phyloP scores from a whole-genome alignment of 208 protist genomes.

The Trypanosoma rangeli region DNA sequence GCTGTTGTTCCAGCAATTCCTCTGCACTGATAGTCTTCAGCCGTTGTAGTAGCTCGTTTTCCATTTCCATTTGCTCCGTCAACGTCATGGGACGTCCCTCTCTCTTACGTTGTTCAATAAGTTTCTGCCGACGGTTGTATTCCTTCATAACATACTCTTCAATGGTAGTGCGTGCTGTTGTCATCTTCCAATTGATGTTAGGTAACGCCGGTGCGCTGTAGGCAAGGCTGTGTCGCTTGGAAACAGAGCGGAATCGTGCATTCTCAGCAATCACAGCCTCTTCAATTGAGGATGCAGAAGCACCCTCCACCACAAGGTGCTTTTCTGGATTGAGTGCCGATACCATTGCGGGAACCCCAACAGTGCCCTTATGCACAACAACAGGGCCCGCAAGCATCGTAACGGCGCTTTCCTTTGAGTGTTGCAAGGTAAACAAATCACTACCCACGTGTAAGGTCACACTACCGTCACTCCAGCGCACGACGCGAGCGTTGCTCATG shows the following conservation, averaged over 20 bases:
- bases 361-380: conserved; percentile 42
- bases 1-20: conserved; percentile 56
- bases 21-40: conserved; percentile 48
- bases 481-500: conserved; percentile 78
- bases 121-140: conserved; percentile 66
- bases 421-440: conserved; percentile 59
- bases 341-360: conserved; percentile 53
- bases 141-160: conserved; percentile 83
- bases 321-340: conserved; percentile 43
- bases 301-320: conserved; percentile 65
- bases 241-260: conserved; percentile 36
- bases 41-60: conserved; percentile 61
- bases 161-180: conserved; percentile 36
- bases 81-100: conserved; percentile 81
- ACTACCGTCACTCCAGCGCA: conserved; percentile 84
- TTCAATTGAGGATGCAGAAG: conserved; percentile 68
- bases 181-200: conserved; percentile 67
- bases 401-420: conserved; percentile 48
- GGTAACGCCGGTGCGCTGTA: conserved; percentile 52
- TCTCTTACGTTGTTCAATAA: conserved; percentile 62
- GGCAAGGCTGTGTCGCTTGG: conserved; percentile 45
- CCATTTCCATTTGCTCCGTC: conserved; percentile 77
- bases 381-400: conserved; percentile 56
- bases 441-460: conserved; percentile 79
- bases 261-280: conserved; percentile 66